Conservation (phyloP, 2,329 filamentous ascomycete genomes). For the Phialophora macrospora region DNA sequence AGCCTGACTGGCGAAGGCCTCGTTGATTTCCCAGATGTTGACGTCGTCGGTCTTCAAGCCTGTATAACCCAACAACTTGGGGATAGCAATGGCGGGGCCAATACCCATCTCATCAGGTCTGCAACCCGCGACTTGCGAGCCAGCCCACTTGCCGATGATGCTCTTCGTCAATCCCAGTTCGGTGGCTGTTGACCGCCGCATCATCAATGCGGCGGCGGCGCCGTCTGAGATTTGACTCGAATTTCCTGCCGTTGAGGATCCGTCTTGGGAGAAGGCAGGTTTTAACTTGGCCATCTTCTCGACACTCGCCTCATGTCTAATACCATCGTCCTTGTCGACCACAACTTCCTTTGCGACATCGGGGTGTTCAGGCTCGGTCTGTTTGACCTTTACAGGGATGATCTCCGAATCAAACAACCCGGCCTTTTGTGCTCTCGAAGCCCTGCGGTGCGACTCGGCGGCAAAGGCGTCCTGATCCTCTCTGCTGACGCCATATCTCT, state of each 20-base stretch:
- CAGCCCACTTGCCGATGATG: conserved; percentile 84
- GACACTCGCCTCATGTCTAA: conserved; percentile 68
- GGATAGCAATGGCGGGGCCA: conserved; percentile 84
- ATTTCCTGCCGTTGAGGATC: conserved; percentile 84
- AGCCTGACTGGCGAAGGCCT: conserved; percentile 70
- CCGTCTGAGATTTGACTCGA: conserved; percentile 84
- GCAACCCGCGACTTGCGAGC: conserved; percentile 75
- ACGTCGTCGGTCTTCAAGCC: conserved; percentile 73
- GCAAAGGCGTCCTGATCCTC: conserved; percentile 85
- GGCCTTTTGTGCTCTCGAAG: conserved; percentile 68
- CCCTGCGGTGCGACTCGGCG: conserved; percentile 72
- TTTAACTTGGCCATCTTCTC: conserved; percentile 80
- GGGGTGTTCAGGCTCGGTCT: conserved; percentile 66
- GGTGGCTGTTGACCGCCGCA: conserved; percentile 79
- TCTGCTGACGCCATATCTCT: conserved; percentile 72
- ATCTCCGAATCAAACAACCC: conserved; percentile 80
- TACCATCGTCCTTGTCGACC: conserved; percentile 80
- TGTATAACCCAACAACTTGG: conserved; percentile 72
- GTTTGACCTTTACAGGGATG: conserved; percentile 75
- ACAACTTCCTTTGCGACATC: conserved; percentile 66
- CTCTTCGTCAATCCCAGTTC: conserved; percentile 69
- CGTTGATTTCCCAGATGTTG: conserved; percentile 90
- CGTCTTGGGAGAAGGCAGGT: conserved; percentile 78
- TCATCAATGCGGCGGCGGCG: conserved; percentile 80
- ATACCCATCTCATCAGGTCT: conserved; percentile 92